A percentile compares a stretch with the other conserved stretches of the same genome.
phyloP scores from a whole-genome alignment of 306 rosid species.

The Carpinus fangiana region DNA sequence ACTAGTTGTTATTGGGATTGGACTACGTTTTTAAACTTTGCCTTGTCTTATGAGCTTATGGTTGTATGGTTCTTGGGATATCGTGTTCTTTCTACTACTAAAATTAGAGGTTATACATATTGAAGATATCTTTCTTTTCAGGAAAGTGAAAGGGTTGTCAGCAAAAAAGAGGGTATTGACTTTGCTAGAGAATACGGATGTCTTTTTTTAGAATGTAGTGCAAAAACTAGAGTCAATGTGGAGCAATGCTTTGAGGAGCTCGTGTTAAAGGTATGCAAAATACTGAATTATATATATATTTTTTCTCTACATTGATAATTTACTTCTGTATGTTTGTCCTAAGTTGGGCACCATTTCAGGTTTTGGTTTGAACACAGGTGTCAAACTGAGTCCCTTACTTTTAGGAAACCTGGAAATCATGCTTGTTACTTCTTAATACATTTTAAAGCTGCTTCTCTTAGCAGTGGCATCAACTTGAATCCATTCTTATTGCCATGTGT shows the following conservation, averaged over 20 bases:
- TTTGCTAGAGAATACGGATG: slow-evolving; percentile 81
- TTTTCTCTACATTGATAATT: neutral
- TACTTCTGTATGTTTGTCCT: neutral
- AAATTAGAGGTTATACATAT: neutral
- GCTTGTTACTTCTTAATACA: neutral
- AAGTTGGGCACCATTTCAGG: neutral
- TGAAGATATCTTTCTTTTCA: slow-evolving; percentile 27
- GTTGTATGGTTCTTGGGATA: neutral
- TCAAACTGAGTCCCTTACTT: neutral
- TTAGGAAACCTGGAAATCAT: neutral
- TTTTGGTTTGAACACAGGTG: too few species aligned
- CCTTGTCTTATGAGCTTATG: slow-evolving; percentile 8
- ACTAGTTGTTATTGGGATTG: too few species aligned
- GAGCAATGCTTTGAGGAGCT: slow-evolving; percentile 80
- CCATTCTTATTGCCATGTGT: neutral
- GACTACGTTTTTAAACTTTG: too few species aligned
- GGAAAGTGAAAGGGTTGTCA: slow-evolving; percentile 79
- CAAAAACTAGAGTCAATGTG: slow-evolving; percentile 74
- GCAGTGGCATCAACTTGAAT: neutral
- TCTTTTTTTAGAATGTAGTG: slow-evolving; percentile 73
- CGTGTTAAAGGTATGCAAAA: slow-evolving; percentile 59
- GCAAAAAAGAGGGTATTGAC: slow-evolving; percentile 65
- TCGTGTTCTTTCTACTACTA: neutral
- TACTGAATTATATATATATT: neutral
- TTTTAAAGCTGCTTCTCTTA: neutral